Evolutionary conservation across 441 rosid genomes (phyloP).

Genomic region (Brassica hybrid): DNA sequence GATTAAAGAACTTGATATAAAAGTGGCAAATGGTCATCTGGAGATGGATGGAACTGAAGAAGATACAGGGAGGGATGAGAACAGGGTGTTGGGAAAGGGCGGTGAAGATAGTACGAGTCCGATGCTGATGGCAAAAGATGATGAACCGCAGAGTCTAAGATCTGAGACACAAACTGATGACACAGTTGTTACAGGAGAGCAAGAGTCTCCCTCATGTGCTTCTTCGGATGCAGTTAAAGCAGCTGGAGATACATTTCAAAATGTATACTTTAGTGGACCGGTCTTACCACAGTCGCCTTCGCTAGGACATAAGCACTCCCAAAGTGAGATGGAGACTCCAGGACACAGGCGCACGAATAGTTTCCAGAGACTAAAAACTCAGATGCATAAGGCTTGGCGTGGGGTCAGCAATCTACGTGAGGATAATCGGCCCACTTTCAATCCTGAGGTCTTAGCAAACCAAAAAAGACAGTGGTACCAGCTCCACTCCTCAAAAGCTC

Average conservation of each 20-base stretch:
- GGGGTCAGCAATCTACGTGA: constrained; percentile 67
- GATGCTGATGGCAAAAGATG: constrained; percentile 24
- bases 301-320: constrained; percentile 66
- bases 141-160: constrained; percentile 18
- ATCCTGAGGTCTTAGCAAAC: constrained; percentile 85
- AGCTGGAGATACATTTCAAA: constrained; percentile 61
- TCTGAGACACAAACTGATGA: constrained; percentile 36
- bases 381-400: constrained; percentile 89
- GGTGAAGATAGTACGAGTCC: constrained; percentile 27
- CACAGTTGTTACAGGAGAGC: constrained; percentile 46
- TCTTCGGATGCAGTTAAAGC: constrained; percentile 59
- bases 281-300: constrained; percentile 43
- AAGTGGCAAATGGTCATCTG: constrained; percentile 29
- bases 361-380: constrained; percentile 69
- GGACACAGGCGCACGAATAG: constrained; percentile 58
- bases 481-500: constrained; percentile 75
- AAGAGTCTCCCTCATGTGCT: constrained; percentile 47
- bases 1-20: neutral
- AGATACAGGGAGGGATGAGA: constrained; percentile 31
- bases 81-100: constrained; percentile 19
- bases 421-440: constrained; percentile 61
- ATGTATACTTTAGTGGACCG: constrained; percentile 47
- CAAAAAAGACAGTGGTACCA: constrained; percentile 99
- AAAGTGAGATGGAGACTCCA: constrained; percentile 60
- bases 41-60: constrained; percentile 19